Conservation (phyloP, 2,329 filamentous ascomycete species). For the Trichoderma pleuroti region DNA sequence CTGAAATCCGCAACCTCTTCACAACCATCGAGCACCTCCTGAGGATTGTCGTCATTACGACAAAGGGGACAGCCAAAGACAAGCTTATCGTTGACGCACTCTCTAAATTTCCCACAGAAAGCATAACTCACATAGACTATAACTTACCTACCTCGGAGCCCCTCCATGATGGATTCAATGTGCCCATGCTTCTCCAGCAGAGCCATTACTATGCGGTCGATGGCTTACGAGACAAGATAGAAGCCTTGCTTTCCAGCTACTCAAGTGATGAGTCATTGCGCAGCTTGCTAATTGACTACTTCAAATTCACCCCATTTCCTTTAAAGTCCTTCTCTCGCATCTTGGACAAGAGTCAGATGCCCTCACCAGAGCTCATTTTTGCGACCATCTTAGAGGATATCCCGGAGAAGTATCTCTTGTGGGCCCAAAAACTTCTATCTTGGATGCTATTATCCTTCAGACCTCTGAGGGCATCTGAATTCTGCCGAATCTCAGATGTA, state of each 20-base stretch:
- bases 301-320: background rate
- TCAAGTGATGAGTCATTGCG: background rate
- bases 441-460: background rate
- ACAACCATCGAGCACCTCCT: background rate
- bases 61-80: background rate
- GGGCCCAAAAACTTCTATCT: background rate
- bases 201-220: background rate
- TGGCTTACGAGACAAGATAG: background rate
- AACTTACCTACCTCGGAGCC: background rate
- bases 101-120: background rate
- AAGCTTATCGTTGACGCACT: background rate
- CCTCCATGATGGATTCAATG: background rate
- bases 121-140: background rate
- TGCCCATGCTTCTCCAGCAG: background rate
- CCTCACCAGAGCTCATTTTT: background rate
- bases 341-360: background rate
- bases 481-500: background rate
- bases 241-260: background rate
- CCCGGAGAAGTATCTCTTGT: background rate
- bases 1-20: background rate
- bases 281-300: background rate
- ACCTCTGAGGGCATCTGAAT: background rate
- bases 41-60: background rate
- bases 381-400: background rate
- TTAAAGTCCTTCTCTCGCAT: background rate